Evolutionary conservation across 768 basidiomycete genomes (phyloP).

Genomic region (Daedaleopsis nitida): DNA sequence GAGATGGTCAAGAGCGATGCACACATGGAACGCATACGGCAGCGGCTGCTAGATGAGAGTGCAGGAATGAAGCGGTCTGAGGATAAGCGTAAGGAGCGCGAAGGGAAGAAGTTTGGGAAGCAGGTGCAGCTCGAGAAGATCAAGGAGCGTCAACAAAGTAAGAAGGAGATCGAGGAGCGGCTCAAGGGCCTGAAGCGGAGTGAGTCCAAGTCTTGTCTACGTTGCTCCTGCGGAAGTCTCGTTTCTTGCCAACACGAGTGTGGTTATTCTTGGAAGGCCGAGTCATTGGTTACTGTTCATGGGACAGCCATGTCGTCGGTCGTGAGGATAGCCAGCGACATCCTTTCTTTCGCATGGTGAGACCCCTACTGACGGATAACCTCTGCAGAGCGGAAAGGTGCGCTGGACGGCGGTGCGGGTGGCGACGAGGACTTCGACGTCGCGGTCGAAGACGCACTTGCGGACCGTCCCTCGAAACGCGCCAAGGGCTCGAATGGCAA

Average conservation of each 20-base stretch:
- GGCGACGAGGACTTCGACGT: slow-evolving; percentile 82
- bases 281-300: too few relatives aligned
- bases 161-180: slow-evolving; percentile 90
- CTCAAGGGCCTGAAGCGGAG: slow-evolving; percentile 90
- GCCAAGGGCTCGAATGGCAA: slow-evolving; percentile 34
- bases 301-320: too few relatives aligned
- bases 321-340: not conserved
- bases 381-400: slow-evolving; percentile 77
- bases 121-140: slow-evolving; percentile 95
- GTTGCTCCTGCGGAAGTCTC: not conserved
- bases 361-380: not conserved
- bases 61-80: slow-evolving; percentile 90
- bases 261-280: too few relatives aligned
- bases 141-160: slow-evolving; percentile 84
- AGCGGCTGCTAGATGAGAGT: slow-evolving; percentile 84
- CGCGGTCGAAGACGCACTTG: slow-evolving; percentile 86
- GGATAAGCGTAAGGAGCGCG: slow-evolving; percentile 86
- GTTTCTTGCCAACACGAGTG: not conserved
- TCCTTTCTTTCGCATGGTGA: not conserved
- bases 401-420: slow-evolving; percentile 64
- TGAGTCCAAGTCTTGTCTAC: slow-evolving; percentile 40
- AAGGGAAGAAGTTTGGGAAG: slow-evolving; percentile 98
- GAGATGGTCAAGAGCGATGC: slow-evolving; percentile 98
- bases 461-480: slow-evolving; percentile 71
- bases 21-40: slow-evolving; percentile 97